phyloP scores from a whole-genome alignment of 257 asterid species.

The Solanum sejunctum region DNA sequence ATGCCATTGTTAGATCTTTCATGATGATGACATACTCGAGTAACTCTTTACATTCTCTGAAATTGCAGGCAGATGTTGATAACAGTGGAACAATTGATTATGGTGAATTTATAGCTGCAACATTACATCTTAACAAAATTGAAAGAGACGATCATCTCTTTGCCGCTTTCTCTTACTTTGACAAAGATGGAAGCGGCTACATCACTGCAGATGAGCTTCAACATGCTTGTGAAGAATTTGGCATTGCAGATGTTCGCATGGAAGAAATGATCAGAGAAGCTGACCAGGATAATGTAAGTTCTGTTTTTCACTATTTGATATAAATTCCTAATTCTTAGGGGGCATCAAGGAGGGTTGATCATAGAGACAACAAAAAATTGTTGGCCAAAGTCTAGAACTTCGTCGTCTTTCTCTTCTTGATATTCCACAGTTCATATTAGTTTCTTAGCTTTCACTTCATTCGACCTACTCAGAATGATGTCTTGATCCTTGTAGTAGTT shows the following conservation, averaged over 20 bases:
- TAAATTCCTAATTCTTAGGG: neutral
- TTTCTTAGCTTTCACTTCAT: neutral
- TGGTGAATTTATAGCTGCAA: constrained; percentile 83
- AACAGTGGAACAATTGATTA: constrained; percentile 86
- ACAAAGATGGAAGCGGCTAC: constrained; percentile 13
- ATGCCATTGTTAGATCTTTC: neutral
- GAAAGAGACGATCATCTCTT: constrained; percentile 43
- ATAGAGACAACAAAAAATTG: neutral
- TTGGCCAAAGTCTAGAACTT: neutral
- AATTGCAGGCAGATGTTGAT: constrained; percentile 76
- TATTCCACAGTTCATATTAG: neutral
- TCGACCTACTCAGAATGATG: neutral
- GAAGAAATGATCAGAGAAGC: constrained; percentile 87
- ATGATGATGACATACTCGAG: neutral
- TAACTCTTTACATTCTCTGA: constrained; percentile 3
- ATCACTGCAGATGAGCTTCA: constrained; percentile 13
- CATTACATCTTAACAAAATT: constrained; percentile 68
- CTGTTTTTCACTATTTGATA: neutral
- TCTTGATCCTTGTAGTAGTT: neutral
- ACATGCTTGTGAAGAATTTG: constrained; percentile 15
- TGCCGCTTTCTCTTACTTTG: constrained; percentile 13
- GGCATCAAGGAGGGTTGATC: neutral
- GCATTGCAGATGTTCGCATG: constrained; percentile 60
- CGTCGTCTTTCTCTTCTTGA: neutral
- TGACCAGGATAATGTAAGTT: constrained; percentile 77